phyloP scores from a whole-genome alignment of 371 early-diverging fungal genomes.

The Blastocladiella emersonii region DNA sequence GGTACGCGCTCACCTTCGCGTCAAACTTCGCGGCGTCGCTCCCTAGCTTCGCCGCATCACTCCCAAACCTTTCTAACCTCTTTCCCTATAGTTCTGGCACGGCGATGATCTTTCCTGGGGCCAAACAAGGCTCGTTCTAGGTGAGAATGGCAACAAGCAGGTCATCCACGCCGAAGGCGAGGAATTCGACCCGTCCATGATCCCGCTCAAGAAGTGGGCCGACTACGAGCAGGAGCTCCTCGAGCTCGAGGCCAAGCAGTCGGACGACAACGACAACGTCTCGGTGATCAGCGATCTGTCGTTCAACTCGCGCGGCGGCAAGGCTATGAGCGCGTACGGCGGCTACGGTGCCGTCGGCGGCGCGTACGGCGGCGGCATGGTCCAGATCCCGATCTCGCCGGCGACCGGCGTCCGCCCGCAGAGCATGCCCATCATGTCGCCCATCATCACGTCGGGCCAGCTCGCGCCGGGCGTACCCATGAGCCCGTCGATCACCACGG shows the following conservation, averaged over 20 bases:
- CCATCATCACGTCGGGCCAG: too few relatives aligned
- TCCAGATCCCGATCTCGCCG: too few relatives aligned
- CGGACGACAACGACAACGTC: neutral
- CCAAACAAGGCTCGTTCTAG: constrained; percentile 78
- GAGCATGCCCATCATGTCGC: too few relatives aligned
- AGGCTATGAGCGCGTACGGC: too few relatives aligned
- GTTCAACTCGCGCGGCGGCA: too few relatives aligned
- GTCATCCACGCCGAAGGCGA: neutral
- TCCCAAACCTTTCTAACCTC: neutral
- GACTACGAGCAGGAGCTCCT: constrained; percentile 3
- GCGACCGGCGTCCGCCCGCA: too few relatives aligned
- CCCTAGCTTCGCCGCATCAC: neutral
- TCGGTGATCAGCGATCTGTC: too few relatives aligned
- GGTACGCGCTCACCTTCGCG: too few relatives aligned
- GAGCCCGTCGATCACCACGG: neutral
- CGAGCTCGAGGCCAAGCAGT: neutral
- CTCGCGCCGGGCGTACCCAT: too few relatives aligned
- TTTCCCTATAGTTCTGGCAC: constrained; percentile 5
- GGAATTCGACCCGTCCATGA: constrained; percentile 5
- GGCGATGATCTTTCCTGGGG: constrained; percentile 75
- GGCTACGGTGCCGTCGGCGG: too few relatives aligned
- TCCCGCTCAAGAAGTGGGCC: constrained; percentile 1
- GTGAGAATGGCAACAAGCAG: constrained; percentile 58
- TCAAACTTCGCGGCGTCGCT: constrained; percentile 14
- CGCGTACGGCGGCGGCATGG: too few relatives aligned